Evolutionary conservation across 2,329 filamentous ascomycete species (phyloP), one percentile per base, ranked within the genome.

Genomic region (Fusarium veterinarium): DNA sequence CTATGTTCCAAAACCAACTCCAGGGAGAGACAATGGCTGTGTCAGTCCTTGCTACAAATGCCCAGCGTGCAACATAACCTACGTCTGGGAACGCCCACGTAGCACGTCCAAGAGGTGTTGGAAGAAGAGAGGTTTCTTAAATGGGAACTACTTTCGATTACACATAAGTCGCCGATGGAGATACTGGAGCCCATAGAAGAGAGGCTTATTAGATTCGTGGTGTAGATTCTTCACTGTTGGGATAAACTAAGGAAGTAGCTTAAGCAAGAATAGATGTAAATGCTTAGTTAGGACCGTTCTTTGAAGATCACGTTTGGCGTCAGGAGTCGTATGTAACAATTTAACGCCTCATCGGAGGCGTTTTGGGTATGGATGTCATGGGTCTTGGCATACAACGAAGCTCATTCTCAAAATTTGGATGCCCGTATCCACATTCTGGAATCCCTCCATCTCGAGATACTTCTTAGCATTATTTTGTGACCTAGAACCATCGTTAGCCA

Each of bases 161-260:
- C 42, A 33, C 7, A 12, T 41, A 20, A n/a, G 2, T 4, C 25
- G 16, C 2, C 7, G 17, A 10, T 60, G 45, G 33, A 25, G 4
- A 19, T 14, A 25, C 4, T 13, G 8, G 3, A 14, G 42, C 5
- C 53, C 41, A 7, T 9, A 20, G 0, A 25, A 20, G 0, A 14
- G 0, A 0, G 48, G 6, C 9, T 10, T 13, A 16, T 4, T 7
- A 9, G 0, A 11, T 4, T 1, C 12, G 0, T 19, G 16, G 12
- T 16, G 11, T 2, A 20, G 31, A 13, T 20, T 25, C 12, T 20
- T 25, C 10, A 6, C 6, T 6, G 9, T 5, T 48, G 10, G 45
- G 8, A 1, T 17, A 6, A 4, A 1, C 1, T 48, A 9, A 46
- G 4, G 8, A 20, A 14, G 19, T 20, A 16, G 12, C 23, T 25